Percentiles rank a stretch among this genome's conserved stretches.
Conservation (phyloP, 2,329 filamentous ascomycete genomes). For the Lasiodiplodia sp. region DNA sequence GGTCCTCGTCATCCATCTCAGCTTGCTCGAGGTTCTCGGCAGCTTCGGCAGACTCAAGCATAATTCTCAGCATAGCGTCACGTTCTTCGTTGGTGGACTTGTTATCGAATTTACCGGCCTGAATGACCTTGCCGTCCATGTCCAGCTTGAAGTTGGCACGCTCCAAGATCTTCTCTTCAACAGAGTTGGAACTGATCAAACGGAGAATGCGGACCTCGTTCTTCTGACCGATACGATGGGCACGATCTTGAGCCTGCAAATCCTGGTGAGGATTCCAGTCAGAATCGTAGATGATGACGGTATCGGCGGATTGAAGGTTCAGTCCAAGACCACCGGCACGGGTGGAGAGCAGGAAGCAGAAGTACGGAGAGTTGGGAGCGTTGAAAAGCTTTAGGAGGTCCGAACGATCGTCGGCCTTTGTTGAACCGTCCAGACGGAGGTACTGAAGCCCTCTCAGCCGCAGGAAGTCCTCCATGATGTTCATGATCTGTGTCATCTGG, state of each 20-base stretch:
- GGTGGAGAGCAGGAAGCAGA: conserved; percentile 98
- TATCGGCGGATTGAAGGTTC: conserved; percentile 96
- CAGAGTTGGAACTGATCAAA: conserved; percentile 94
- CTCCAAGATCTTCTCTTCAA: conserved; percentile 98
- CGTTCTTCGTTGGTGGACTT: conserved; percentile 98
- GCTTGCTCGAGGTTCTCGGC: conserved; percentile 81
- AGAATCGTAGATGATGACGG: conserved; percentile 99
- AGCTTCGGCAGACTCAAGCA: conserved; percentile 80
- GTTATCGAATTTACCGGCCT: conserved; percentile 99
- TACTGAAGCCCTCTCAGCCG: conserved; percentile 84
- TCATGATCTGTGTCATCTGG: conserved; percentile 99
- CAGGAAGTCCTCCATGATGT: conserved; percentile 99
- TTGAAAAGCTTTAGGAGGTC: conserved; percentile 91
- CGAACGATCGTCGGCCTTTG: conserved; percentile 96
- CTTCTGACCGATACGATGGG: conserved; percentile 99
- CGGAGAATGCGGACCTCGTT: conserved; percentile 97
- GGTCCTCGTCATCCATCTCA: conserved; percentile 97
- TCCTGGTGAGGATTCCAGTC: conserved; percentile 99
- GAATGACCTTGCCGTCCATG: conserved; percentile 99
- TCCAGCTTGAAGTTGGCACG: conserved; percentile 97
- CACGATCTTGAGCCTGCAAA: conserved; percentile 98
- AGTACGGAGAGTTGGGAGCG: conserved; percentile 86
- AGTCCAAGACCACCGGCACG: conserved; percentile 97
- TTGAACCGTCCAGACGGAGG: conserved; percentile 92
- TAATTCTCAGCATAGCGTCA: conserved; percentile 92